A percentile compares a stretch with the other conserved stretches of the same genome.
These are phyloP conservation scores for Monilinia laxa DNA, from an alignment of 2,329 filamentous ascomycete species.

Conservation along the genomic window DNA sequence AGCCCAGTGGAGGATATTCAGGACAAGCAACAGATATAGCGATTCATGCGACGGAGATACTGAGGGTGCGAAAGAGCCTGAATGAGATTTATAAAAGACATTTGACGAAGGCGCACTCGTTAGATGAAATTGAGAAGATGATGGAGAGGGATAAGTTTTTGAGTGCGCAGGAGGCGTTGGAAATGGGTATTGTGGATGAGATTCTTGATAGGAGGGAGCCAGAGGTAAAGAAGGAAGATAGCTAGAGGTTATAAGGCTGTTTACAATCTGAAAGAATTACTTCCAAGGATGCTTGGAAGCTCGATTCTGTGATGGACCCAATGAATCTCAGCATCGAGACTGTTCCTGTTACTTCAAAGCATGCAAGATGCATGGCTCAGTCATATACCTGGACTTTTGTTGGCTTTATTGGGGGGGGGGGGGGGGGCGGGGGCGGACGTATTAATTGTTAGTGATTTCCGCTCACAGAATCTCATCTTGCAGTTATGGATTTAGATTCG, in stretches of 20 bases:
- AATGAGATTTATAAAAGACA: slow-evolving; percentile 89
- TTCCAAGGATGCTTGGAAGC: not conserved
- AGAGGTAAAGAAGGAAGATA: slow-evolving; percentile 28
- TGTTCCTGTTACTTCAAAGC: not conserved
- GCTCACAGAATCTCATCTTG: not conserved
- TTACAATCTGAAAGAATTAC: not conserved
- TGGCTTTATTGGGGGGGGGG: not conserved
- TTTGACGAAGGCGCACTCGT: slow-evolving; percentile 75
- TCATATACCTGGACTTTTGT: not conserved
- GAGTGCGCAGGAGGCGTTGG: slow-evolving; percentile 81
- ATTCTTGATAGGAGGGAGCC: slow-evolving; percentile 66
- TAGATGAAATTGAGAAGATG: slow-evolving; percentile 85
- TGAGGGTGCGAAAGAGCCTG: slow-evolving; percentile 78
- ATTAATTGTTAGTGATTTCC: not conserved
- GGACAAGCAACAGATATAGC: slow-evolving; percentile 78
- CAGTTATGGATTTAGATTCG: not conserved
- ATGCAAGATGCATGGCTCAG: not conserved
- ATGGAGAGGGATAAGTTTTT: slow-evolving; percentile 98
- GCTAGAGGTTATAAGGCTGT: not conserved
- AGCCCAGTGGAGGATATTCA: slow-evolving; percentile 74
- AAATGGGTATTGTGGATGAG: slow-evolving; percentile 89
- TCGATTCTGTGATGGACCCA: not conserved
- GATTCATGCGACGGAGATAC: slow-evolving; percentile 96
- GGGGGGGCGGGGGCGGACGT: not conserved
- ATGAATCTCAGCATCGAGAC: too few species aligned